These are phyloP conservation scores for Saturnispora zaruensis DNA, from an alignment of 805 yeast genomes.

Conservation along the genomic window DNA sequence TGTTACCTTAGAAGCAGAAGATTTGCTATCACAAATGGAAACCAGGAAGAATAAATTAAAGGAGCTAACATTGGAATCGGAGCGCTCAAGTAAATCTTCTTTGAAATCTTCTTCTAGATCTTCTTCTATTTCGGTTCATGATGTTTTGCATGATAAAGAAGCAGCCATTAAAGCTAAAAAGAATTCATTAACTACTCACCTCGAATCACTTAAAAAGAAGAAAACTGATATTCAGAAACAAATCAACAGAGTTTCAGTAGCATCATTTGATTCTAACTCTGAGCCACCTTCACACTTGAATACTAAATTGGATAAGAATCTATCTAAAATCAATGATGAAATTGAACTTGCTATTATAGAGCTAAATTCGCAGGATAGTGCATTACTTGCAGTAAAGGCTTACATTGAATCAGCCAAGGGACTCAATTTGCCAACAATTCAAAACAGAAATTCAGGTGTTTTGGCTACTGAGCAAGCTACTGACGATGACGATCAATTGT, in stretches of 20 bases:
- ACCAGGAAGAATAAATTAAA: conserved; percentile 8
- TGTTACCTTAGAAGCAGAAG: conserved; percentile 10
- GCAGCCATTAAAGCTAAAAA: conserved; percentile 1
- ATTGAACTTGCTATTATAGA: conserved; percentile 13
- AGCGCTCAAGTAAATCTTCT: conserved; percentile 6
- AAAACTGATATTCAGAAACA: conserved; percentile 5
- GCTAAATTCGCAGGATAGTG: conserved; percentile 12
- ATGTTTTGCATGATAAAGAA: conserved; percentile 8
- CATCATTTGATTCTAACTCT: conserved; percentile 5
- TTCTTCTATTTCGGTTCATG: conserved; percentile 13
- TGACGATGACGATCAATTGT: conserved; percentile 1
- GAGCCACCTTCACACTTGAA: not conserved
- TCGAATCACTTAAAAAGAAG: not conserved
- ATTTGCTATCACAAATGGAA: conserved; percentile 11
- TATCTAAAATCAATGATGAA: conserved; percentile 6
- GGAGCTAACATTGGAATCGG: conserved; percentile 10
- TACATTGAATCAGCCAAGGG: conserved; percentile 12
- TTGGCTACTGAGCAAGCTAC: not conserved
- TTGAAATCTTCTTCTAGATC: conserved; percentile 7
- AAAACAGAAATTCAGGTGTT: not conserved
- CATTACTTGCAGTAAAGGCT: conserved; percentile 13
- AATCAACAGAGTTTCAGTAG: conserved; percentile 11
- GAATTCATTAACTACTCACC: not conserved
- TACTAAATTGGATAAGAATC: conserved; percentile 1
- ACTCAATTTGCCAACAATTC: conserved; percentile 9